Percentiles rank a stretch among this genome's conserved stretches.
phyloP scores from a whole-genome alignment of 2,329 filamentous ascomycete species.

The Aspergillus persii region DNA sequence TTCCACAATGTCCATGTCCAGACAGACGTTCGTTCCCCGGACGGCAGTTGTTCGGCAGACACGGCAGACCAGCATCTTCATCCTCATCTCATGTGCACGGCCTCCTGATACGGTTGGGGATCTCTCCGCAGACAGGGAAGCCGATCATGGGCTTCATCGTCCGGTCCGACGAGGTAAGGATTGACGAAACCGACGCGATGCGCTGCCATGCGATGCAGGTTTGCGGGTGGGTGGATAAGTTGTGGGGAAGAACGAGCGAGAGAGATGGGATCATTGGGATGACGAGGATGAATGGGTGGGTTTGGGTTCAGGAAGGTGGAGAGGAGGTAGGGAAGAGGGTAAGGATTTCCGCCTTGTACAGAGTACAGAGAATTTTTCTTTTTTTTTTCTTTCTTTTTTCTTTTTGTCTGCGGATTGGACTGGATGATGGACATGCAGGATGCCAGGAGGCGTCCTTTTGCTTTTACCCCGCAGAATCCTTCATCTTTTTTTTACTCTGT shows the following conservation, averaged over 20 bases:
- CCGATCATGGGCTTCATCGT: neutral
- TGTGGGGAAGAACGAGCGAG: neutral
- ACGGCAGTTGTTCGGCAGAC: neutral
- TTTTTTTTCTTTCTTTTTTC: neutral
- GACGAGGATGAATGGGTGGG: neutral
- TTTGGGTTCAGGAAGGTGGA: neutral
- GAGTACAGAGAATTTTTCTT: neutral
- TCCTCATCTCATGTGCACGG: neutral
- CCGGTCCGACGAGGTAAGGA: neutral
- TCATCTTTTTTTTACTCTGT: too few species aligned
- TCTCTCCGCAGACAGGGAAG: neutral
- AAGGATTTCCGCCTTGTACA: neutral
- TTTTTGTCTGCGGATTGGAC: neutral
- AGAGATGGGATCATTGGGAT: neutral
- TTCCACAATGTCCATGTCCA: too few species aligned
- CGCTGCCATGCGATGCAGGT: neutral
- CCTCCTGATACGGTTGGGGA: too few species aligned
- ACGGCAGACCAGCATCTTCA: neutral
- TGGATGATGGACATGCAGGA: too few species aligned
- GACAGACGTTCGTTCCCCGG: neutral
- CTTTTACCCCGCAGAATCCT: neutral
- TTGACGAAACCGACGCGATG: neutral
- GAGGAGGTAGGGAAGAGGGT: neutral
- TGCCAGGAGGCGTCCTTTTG: neutral
- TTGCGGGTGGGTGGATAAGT: neutral